phyloP scores from a whole-genome alignment of 2,329 filamentous ascomycete genomes.

The Aspergillus ochraceus region DNA sequence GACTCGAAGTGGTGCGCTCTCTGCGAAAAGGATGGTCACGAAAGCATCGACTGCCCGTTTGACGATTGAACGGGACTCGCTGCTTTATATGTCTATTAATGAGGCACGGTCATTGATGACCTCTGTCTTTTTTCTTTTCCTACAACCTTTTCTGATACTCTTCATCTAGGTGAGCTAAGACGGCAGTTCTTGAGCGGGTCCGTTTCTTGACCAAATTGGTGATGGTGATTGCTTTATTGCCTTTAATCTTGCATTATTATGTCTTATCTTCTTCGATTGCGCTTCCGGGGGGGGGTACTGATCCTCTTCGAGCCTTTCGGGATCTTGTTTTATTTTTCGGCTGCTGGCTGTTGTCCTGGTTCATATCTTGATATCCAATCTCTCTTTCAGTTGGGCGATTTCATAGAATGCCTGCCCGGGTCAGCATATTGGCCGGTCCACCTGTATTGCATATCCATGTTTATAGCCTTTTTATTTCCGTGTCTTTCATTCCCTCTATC shows the following conservation, averaged over 20 bases:
- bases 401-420: not conserved
- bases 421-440: not conserved
- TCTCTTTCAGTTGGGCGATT: not conserved
- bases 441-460: not conserved
- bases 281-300: not conserved
- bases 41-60: conserved; percentile 92
- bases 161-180: conserved; percentile 7
- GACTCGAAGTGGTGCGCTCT: conserved; percentile 93
- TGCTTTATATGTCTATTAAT: not conserved
- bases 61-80: conserved; percentile 61
- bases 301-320: not conserved
- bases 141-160: not conserved
- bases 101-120: not conserved
- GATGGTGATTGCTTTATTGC: not conserved
- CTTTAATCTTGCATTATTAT: conserved; percentile 1
- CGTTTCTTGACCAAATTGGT: not conserved
- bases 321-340: not conserved
- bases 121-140: too few relatives aligned
- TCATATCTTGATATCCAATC: not conserved
- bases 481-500: not conserved
- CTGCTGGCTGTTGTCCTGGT: not conserved
- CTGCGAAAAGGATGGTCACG: conserved; percentile 93
- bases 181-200: conserved; percentile 2
- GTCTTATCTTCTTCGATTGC: conserved; percentile 12
- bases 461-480: not conserved